Evolutionary conservation across 495 filamentous ascomycete genomes (phyloP).

Genomic region (Oleoguttula mirabilis): DNA sequence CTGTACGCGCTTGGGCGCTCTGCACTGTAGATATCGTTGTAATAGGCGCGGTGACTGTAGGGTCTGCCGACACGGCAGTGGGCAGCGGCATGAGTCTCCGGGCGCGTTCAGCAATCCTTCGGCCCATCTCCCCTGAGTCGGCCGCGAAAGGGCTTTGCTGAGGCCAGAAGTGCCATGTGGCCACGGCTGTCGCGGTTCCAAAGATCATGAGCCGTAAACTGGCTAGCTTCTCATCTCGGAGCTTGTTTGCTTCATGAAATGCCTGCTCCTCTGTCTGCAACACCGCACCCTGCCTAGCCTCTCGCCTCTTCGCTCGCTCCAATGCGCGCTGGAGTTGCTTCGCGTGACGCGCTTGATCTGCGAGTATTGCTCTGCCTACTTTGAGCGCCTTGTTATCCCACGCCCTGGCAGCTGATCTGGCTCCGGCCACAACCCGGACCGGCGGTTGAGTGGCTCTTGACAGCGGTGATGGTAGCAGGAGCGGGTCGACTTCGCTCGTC

Average conservation of each 20-base stretch:
- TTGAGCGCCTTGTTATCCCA: slow-evolving; percentile 9
- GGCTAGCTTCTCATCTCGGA: slow-evolving; percentile 2
- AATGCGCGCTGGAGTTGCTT: slow-evolving; percentile 1
- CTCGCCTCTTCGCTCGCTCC: neutral
- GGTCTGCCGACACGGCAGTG: too few species aligned
- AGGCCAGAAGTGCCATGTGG: slow-evolving; percentile 18
- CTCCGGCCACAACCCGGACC: neutral
- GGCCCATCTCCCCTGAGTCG: too few species aligned
- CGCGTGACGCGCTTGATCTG: slow-evolving; percentile 1
- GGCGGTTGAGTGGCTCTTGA: too few species aligned
- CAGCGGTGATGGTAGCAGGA: slow-evolving; percentile 3
- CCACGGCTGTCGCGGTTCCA: slow-evolving; percentile 13
- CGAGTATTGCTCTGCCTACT: slow-evolving; percentile 6
- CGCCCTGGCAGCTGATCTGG: neutral
- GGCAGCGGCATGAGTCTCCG: too few species aligned
- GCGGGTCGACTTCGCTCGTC: slow-evolving; percentile 12
- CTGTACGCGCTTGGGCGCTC: too few species aligned
- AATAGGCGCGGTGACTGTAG: too few species aligned
- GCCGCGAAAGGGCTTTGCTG: too few species aligned
- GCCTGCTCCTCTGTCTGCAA: neutral
- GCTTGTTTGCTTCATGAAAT: slow-evolving; percentile 5
- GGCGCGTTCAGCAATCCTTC: too few species aligned
- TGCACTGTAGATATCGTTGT: too few species aligned
- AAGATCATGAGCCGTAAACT: slow-evolving; percentile 7
- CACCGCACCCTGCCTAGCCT: neutral